Percentiles rank a stretch among this genome's conserved stretches.
These are phyloP conservation scores for Plectosphaerella plurivora DNA, from an alignment of 2,329 filamentous ascomycete genomes.

Conservation along the genomic window DNA sequence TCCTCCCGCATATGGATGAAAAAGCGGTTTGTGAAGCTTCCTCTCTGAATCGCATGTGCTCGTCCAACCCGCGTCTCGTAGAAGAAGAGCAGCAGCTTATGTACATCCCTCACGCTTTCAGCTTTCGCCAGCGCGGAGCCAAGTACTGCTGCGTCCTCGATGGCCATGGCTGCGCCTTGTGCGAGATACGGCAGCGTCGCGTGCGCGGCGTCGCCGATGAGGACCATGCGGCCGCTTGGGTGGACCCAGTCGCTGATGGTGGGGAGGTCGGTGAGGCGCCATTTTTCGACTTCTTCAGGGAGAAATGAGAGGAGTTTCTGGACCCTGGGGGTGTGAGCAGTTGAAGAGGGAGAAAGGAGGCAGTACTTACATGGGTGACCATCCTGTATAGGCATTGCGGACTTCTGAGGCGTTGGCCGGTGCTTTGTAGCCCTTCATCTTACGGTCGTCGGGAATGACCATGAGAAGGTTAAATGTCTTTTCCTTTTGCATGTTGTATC, in stretches of 20 bases:
- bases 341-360: too few species aligned
- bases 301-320: constrained; percentile 3
- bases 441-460: constrained; percentile 9
- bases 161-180: constrained; percentile 15
- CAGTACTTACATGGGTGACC: constrained; percentile 4
- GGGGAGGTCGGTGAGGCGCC: background rate
- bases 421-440: constrained; percentile 8
- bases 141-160: constrained; percentile 19
- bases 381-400: constrained; percentile 5
- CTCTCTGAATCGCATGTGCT: constrained; percentile 7
- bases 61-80: constrained; percentile 5
- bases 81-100: constrained; percentile 5
- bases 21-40: constrained; percentile 8
- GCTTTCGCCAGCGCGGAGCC: constrained; percentile 4
- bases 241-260: constrained; percentile 43
- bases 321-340: background rate
- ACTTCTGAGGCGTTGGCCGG: constrained; percentile 5
- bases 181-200: constrained; percentile 18
- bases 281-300: constrained; percentile 4
- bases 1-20: constrained; percentile 10
- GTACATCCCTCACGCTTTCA: background rate
- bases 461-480: constrained; percentile 8
- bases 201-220: constrained; percentile 20
- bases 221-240: constrained; percentile 46
- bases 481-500: constrained; percentile 10